Evolutionary conservation across 2,329 filamentous ascomycete species (phyloP), one percentile per base, ranked within the genome.

Genomic region (Didymella segeticola): DNA sequence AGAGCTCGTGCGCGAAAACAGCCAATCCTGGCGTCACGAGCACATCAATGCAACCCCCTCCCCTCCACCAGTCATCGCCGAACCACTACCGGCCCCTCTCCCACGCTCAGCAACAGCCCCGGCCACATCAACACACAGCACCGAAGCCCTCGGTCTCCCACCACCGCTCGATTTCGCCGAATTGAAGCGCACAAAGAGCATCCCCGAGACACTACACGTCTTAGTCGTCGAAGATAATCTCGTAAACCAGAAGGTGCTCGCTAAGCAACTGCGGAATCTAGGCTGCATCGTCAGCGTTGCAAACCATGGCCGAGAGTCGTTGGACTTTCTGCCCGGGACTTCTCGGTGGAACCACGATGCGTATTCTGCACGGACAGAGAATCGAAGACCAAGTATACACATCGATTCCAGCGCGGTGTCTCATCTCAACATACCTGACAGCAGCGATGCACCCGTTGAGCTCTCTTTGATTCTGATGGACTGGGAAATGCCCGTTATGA

Each of bases 341-440:
- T 59, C 30, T 7, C 52, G 56, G 2, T 70, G 69, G 67, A 58
- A 69, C 23, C 46, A 61, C 15, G 30, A 43, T 1, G 38, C 31
- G 2, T 41, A 46, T 27, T 31, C 1, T 12, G 30, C 45, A 37
- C 10, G 22, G 17, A 27, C 38, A 22, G 2, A 2, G 25, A 41
- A 26, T 20, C 39, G 51, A 4, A 27, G 51, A 10, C 43, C 1
- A 43, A 86, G 83, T 87, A 91, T 71, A 88, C 12, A 47, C 22
- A 37, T 49, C 36, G 39, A 46, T 14, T 15, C 17, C 20, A 33
- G 38, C n/a, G 14, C 47, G 2, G 10, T 5, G 2, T 14, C 47
- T 19, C n/a, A 33, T 8, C 47, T 31, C 12, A 31, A 29, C 11
- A 34, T 45, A 9, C 19, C 39, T 8, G 19, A 19, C n/a, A 7